Base-by-base conservation (phyloP, 805 yeast species). In the Schizosaccharomyces octosporus region DNA sequence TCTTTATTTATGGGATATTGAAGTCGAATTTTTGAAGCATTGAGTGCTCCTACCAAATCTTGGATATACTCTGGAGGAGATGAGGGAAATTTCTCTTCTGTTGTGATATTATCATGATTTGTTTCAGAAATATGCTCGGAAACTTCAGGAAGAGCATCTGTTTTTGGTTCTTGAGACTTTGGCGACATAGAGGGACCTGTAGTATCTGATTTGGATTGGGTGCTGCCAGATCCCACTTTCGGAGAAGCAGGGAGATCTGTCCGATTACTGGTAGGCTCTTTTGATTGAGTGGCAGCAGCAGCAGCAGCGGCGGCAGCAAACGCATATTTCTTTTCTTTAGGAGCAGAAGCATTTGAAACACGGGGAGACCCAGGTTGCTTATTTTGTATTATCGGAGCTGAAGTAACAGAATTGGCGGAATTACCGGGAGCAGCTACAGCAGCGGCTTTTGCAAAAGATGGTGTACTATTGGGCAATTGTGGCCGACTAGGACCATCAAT, bases 1-100 rank as follows among this genome's bases (percentile, higher is more conserved):
- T 61, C 59, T 32, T 64, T 66, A 51, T 63, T 54, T 21, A n/a
- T 45, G 27, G 51, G 27, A 7, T 24, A n/a, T 13, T 45, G 21
- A 24, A 19, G 51, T 24, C 27, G 51, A n/a, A 4, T 3, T 24
- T 45, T 45, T n/a, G 51, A 45, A 17, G 51, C 27, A n/a, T 45
- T 17, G 4, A 45, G 24, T 5, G 51, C 51, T n/a, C 27, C 27
- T 9, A 45, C 51, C 17, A 45, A 45, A 45, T 45, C 51, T 24
- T 45, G 21, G 24, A 45, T n/a, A 45, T 45, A 45, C 27, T 45
- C 51, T 3, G 51, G 51, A 11, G 51, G 27, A 11, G 51, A 13
- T 3, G 27, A 13, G 41, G 41, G 11, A 9, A 36, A 9, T 3
- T 13, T 36, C 41, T 36, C 41, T 13, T 36, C 41, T 36, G 13